Evolutionary conservation across 176 grass and related monocot species (phyloP).

Genomic region (Typha latifolia): DNA sequence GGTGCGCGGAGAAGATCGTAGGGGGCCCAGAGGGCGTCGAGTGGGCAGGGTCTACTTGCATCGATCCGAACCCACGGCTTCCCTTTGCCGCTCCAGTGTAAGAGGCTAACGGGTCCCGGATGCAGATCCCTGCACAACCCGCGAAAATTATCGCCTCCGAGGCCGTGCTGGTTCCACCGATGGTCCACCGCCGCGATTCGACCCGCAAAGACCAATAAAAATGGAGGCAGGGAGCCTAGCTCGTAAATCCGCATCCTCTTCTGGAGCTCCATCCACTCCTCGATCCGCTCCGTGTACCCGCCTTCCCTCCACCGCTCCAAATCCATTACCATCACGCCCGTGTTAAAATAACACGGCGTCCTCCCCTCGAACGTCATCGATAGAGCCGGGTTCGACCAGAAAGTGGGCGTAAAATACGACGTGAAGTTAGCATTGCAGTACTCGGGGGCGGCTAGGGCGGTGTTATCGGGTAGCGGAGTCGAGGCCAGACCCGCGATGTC

Average conservation of each 20-base stretch:
- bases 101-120: constrained; percentile 64
- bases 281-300: constrained; percentile 48
- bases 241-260: constrained; percentile 60
- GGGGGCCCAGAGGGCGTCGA: constrained; percentile 71
- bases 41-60: constrained; percentile 44
- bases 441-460: constrained; percentile 53
- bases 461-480: constrained; percentile 37
- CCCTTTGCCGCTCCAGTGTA: constrained; percentile 77
- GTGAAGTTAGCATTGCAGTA: constrained; percentile 84
- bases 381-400: constrained; percentile 44
- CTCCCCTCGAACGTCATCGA: constrained; percentile 41
- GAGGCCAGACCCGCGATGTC: constrained; percentile 53
- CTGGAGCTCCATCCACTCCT: constrained; percentile 78
- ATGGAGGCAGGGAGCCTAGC: constrained; percentile 70
- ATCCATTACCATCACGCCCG: constrained; percentile 89
- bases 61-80: constrained; percentile 84
- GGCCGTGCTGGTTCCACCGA: constrained; percentile 86
- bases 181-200: constrained; percentile 64
- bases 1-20: constrained; percentile 40
- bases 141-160: constrained; percentile 69
- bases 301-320: constrained; percentile 41
- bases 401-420: constrained; percentile 50
- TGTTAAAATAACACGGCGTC: constrained; percentile 77
- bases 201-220: constrained; percentile 64
- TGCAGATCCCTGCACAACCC: constrained; percentile 60